These are phyloP conservation scores for Bipolaris zeicola DNA, from an alignment of 2,329 filamentous ascomycete species.

Conservation along the genomic window DNA sequence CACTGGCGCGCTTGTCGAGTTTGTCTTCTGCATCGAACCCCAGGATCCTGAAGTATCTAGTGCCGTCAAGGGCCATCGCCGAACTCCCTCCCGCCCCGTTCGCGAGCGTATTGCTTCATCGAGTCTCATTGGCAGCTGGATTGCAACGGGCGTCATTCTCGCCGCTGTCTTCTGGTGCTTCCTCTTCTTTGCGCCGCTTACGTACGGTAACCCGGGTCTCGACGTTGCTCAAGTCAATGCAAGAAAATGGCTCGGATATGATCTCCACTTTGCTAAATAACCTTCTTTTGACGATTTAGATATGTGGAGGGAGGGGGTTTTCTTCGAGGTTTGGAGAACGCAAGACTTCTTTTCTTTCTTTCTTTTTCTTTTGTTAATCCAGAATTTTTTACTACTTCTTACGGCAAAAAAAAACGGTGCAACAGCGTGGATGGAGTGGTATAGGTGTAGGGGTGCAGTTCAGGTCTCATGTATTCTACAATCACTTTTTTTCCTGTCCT, in stretches of 20 bases:
- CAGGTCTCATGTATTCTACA: conserved; percentile 9
- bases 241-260: conserved; percentile 95
- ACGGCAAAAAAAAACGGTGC: conserved; percentile 16
- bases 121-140: conserved; percentile 79
- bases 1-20: conserved; percentile 88
- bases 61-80: conserved; percentile 41
- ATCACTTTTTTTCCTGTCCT: background rate
- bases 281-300: background rate
- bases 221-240: conserved; percentile 76
- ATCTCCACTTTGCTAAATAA: conserved; percentile 98
- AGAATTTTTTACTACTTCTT: background rate
- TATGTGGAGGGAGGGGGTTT: background rate
- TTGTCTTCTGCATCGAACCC: conserved; percentile 91
- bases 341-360: background rate
- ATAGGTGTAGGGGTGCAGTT: background rate
- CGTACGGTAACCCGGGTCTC: conserved; percentile 91
- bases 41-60: conserved; percentile 53
- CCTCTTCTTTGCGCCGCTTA: conserved; percentile 92
- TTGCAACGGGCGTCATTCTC: conserved; percentile 74
- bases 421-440: conserved; percentile 10
- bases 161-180: conserved; percentile 74
- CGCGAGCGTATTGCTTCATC: conserved; percentile 80
- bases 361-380: background rate
- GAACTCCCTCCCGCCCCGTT: conserved; percentile 69
- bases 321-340: background rate